phyloP scores from a whole-genome alignment of 163 green algal genomes.

The Chlamydomonas reinhardtii region DNA sequence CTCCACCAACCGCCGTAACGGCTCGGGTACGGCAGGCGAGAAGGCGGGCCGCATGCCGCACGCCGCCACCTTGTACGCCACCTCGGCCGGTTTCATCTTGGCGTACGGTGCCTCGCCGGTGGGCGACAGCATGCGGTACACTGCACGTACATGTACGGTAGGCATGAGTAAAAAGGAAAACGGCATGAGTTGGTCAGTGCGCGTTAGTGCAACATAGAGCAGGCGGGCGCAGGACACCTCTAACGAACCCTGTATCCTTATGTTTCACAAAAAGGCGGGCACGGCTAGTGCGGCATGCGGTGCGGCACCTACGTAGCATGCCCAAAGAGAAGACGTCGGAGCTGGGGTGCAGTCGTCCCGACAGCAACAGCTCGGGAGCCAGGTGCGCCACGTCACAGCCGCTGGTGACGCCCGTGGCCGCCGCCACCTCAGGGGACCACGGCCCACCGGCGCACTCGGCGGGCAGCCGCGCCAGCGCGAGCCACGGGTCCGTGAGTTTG shows the following conservation, averaged over 20 bases:
- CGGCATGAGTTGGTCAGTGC: too few relatives aligned
- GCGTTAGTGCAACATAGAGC: too few relatives aligned
- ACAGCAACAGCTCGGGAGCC: slow-evolving; percentile 64
- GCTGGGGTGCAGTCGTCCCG: slow-evolving; percentile 51
- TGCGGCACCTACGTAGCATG: slow-evolving; percentile 33
- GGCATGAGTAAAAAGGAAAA: too few relatives aligned
- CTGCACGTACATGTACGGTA: neutral
- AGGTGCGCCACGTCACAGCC: slow-evolving; percentile 48
- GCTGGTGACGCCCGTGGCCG: neutral
- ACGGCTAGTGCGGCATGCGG: too few relatives aligned
- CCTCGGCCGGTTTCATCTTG: slow-evolving; percentile 41
- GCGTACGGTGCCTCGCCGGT: slow-evolving; percentile 40
- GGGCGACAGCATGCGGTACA: slow-evolving; percentile 52
- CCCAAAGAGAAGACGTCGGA: slow-evolving; percentile 65
- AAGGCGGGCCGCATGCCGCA: slow-evolving; percentile 53
- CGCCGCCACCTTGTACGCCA: slow-evolving; percentile 53
- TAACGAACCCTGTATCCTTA: too few relatives aligned
- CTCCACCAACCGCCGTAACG: slow-evolving; percentile 40
- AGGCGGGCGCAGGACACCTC: neutral
- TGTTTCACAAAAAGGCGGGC: too few relatives aligned
- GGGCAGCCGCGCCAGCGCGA: slow-evolving; percentile 22
- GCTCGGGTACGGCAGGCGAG: slow-evolving; percentile 18
- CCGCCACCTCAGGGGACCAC: slow-evolving; percentile 10
- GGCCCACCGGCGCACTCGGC: slow-evolving; percentile 19
- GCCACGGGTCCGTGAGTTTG: slow-evolving; percentile 43